phyloP scores from a whole-genome alignment of 1,284 basidiomycete genomes.

The Ganoderma lingzhi region DNA sequence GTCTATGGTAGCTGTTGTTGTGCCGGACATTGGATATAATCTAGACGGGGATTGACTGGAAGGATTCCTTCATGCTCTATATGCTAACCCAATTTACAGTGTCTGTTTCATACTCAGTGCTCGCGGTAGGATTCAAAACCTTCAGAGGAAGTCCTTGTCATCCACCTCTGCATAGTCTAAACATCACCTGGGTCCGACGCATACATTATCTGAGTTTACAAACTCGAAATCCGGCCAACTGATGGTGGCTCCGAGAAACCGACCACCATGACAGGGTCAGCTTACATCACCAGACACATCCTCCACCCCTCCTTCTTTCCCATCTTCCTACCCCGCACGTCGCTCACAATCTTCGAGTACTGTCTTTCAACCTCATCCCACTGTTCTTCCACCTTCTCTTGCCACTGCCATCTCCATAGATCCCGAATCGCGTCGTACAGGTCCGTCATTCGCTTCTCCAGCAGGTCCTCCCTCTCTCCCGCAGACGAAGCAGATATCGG shows the following conservation, averaged over 20 bases:
- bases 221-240: too few species aligned
- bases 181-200: too few species aligned
- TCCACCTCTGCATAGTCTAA: too few species aligned
- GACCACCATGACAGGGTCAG: background rate
- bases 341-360: background rate
- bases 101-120: background rate
- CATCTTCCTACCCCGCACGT: background rate
- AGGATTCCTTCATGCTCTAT: background rate
- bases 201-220: too few species aligned
- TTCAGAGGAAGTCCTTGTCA: too few species aligned
- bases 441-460: constrained; percentile 18
- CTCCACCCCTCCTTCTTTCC: background rate
- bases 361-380: constrained; percentile 30
- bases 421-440: constrained; percentile 27
- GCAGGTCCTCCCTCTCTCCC: constrained; percentile 8
- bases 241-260: too few species aligned
- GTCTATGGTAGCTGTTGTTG: constrained; percentile 15
- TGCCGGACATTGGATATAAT: constrained; percentile 9
- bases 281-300: constrained; percentile 10
- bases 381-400: constrained; percentile 28
- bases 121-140: background rate
- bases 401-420: constrained; percentile 38
- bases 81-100: background rate
- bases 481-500: constrained; percentile 12
- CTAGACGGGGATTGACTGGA: background rate